Conservation (phyloP, 2,329 filamentous ascomycete genomes). For the Gnomoniopsis smithogilvyi region DNA sequence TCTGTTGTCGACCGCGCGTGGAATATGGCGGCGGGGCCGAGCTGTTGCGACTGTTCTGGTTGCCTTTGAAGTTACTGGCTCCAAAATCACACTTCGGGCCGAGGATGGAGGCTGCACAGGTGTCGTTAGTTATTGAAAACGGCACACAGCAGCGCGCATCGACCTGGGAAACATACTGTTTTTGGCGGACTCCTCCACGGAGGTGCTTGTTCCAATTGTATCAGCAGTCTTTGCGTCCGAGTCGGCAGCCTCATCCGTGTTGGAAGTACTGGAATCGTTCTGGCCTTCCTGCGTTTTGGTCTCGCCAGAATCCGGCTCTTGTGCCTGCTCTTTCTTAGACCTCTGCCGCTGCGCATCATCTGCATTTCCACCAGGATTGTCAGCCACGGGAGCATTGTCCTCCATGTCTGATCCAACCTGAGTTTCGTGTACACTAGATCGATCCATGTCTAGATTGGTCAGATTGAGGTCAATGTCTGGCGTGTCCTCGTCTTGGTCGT, state of each 20-base stretch:
- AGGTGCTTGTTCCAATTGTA: slow-evolving; percentile 18
- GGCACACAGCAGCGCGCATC: background rate
- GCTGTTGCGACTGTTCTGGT: slow-evolving; percentile 55
- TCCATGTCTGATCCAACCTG: slow-evolving; percentile 10
- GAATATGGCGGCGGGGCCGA: slow-evolving; percentile 57
- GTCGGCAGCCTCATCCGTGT: slow-evolving; percentile 13
- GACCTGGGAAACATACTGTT: slow-evolving; percentile 23
- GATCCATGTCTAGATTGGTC: slow-evolving; percentile 7
- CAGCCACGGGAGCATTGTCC: background rate
- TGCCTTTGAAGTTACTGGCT: slow-evolving; percentile 19
- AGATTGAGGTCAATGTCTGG: background rate
- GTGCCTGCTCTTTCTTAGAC: background rate
- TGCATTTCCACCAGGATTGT: background rate
- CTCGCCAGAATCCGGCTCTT: background rate
- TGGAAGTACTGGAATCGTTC: slow-evolving; percentile 6
- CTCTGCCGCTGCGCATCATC: background rate
- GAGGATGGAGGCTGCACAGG: slow-evolving; percentile 21
- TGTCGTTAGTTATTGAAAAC: background rate
- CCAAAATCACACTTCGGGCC: background rate
- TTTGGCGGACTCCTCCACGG: slow-evolving; percentile 19
- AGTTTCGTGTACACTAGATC: slow-evolving; percentile 12
- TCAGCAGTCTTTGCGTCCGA: slow-evolving; percentile 14
- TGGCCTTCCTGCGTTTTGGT: slow-evolving; percentile 2
- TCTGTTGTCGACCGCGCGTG: slow-evolving; percentile 72
- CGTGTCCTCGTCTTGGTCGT: slow-evolving; percentile 1